Percentiles rank a stretch among this genome's conserved stretches.
Conservation (phyloP, 345 rosid species). For the Eucalyptus polybractea region DNA sequence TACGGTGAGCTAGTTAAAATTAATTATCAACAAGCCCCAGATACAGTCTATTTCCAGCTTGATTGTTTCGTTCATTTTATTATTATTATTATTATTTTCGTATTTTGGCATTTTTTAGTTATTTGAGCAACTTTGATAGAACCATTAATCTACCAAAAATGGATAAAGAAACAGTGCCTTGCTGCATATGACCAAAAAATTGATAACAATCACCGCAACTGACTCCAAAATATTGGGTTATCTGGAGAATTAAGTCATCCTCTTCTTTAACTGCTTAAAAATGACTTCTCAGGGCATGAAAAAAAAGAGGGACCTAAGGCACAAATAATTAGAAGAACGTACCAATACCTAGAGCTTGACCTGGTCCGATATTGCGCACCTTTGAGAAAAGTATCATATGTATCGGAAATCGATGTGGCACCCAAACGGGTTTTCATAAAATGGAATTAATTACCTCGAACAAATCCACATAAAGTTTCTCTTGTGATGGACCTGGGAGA, state of each 20-base stretch:
- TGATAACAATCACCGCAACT: background rate
- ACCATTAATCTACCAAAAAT: too few relatives aligned
- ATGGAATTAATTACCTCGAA: background rate
- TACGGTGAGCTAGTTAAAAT: fast-evolving
- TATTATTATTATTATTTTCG: fast-evolving
- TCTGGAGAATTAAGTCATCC: background rate
- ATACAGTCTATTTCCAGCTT: background rate
- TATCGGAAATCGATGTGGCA: background rate
- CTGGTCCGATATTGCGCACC: background rate
- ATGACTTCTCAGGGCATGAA: background rate
- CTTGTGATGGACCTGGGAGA: background rate
- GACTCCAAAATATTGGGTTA: background rate
- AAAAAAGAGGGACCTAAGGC: background rate
- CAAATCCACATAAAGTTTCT: background rate
- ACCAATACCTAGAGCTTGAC: background rate
- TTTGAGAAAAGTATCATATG: background rate
- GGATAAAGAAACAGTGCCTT: too few relatives aligned
- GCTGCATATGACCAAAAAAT: background rate
- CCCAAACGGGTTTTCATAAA: background rate
- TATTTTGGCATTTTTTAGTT: too few relatives aligned
- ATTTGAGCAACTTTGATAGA: too few relatives aligned
- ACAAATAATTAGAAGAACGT: background rate
- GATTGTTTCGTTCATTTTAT: too few relatives aligned
- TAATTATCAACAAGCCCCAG: background rate
- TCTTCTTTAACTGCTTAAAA: background rate